phyloP scores from a whole-genome alignment of 2,329 filamentous ascomycete species.

The Penicillium sp. region DNA sequence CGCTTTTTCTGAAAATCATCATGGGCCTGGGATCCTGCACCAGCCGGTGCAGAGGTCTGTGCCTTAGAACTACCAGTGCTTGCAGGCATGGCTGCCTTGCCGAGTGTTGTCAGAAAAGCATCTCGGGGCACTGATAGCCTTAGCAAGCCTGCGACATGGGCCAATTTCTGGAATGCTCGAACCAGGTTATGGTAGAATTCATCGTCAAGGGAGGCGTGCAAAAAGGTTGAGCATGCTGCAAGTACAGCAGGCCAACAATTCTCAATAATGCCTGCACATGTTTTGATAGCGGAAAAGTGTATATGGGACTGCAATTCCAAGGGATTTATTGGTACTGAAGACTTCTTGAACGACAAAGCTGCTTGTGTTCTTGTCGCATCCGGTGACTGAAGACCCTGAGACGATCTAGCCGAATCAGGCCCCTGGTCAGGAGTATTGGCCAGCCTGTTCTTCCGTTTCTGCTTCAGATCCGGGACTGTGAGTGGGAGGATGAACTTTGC shows the following conservation, averaged over 20 bases:
- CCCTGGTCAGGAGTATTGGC: constrained; percentile 36
- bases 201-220: constrained; percentile 86
- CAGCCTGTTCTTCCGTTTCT: constrained; percentile 47
- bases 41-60: constrained; percentile 14
- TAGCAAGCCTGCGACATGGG: constrained; percentile 88
- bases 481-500: constrained; percentile 91
- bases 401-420: constrained; percentile 30
- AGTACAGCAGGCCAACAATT: constrained; percentile 95
- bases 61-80: constrained; percentile 50
- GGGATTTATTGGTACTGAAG: constrained; percentile 72
- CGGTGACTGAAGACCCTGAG: constrained; percentile 32
- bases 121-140: constrained; percentile 83
- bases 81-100: constrained; percentile 87
- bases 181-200: constrained; percentile 94
- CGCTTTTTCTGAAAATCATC: constrained; percentile 31
- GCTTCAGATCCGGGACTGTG: constrained; percentile 73
- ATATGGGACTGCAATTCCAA: constrained; percentile 72
- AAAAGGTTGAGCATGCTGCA: constrained; percentile 90
- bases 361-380: constrained; percentile 27
- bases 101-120: constrained; percentile 89
- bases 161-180: constrained; percentile 89
- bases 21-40: constrained; percentile 21
- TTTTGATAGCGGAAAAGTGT: constrained; percentile 68
- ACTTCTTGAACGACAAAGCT: constrained; percentile 25
- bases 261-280: constrained; percentile 79